Conservation (phyloP, 2,329 filamentous ascomycete species). For the Claviceps quebecensis region DNA sequence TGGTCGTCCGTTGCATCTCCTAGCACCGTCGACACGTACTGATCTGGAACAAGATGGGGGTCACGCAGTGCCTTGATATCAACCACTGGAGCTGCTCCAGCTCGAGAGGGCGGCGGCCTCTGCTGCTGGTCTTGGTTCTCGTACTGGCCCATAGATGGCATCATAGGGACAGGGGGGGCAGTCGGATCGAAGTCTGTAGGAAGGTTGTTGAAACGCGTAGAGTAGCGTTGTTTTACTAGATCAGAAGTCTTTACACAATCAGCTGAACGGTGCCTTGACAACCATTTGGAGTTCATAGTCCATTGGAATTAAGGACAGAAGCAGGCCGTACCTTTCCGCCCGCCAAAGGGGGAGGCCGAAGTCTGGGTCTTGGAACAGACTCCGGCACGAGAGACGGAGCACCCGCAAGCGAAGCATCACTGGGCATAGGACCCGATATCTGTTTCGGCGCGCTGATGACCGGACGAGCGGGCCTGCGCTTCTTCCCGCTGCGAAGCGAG, state of each 20-base stretch:
- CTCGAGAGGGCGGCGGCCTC: constrained; percentile 38
- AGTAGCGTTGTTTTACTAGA: constrained; percentile 88
- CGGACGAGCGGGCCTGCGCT: constrained; percentile 34
- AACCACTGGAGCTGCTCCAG: constrained; percentile 47
- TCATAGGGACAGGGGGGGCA: constrained; percentile 57
- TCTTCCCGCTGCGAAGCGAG: constrained; percentile 46
- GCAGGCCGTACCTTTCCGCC: constrained; percentile 37
- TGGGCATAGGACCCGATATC: constrained; percentile 46
- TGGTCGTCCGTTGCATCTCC: constrained; percentile 79
- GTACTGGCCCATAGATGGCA: constrained; percentile 48
- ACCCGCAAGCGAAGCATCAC: constrained; percentile 28
- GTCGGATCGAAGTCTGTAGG: constrained; percentile 55
- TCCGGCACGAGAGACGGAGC: constrained; percentile 12
- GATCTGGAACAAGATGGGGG: constrained; percentile 63
- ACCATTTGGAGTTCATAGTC: background rate
- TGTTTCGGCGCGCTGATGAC: constrained; percentile 48
- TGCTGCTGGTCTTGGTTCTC: constrained; percentile 32
- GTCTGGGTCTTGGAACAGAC: constrained; percentile 23
- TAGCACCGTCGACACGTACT: constrained; percentile 61
- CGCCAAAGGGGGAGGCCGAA: constrained; percentile 33
- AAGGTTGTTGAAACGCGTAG: constrained; percentile 73
- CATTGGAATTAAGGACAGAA: background rate
- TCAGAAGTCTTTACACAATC: constrained; percentile 46
- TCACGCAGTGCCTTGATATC: constrained; percentile 70
- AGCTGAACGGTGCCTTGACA: constrained; percentile 9